Conservation (phyloP, 306 rosid species). For the Calophaca sinica region DNA sequence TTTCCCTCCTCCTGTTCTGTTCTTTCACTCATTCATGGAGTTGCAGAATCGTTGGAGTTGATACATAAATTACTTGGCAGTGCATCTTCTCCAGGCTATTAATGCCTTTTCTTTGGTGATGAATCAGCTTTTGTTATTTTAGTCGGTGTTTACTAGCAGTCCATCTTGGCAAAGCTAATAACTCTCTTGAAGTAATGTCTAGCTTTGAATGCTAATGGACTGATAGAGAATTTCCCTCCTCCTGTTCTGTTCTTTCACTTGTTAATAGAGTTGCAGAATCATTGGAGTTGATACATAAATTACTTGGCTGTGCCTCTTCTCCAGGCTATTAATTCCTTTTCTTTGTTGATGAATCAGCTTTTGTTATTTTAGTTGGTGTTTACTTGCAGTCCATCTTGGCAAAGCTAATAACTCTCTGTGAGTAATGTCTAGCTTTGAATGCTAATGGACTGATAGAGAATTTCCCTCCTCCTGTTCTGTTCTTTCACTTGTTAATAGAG, state of each 20-base stretch:
- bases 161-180: conserved; percentile 86
- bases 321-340: not conserved
- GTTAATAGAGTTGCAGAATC: conserved; percentile 50
- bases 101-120: too few species aligned
- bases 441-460: conserved; percentile 60
- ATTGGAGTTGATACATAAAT: conserved; percentile 55
- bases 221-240: conserved; percentile 42
- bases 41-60: conserved; percentile 57
- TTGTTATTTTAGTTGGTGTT: not conserved
- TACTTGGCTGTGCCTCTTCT: not conserved
- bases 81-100: not conserved
- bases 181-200: conserved; percentile 51
- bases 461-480: conserved; percentile 55
- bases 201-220: conserved; percentile 77
- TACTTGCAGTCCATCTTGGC: conserved; percentile 73
- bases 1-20: conserved; percentile 58
- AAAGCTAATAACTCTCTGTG: conserved; percentile 59
- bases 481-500: conserved; percentile 25
- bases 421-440: conserved; percentile 66
- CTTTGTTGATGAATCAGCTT: not conserved
- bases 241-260: conserved; percentile 51
- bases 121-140: too few species aligned
- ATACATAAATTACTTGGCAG: conserved; percentile 36
- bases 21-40: conserved; percentile 39
- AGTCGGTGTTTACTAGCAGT: conserved; percentile 26